These are phyloP conservation scores for Thalia dealbata DNA, from an alignment of 176 grass and related monocot genomes.

Conservation along the genomic window DNA sequence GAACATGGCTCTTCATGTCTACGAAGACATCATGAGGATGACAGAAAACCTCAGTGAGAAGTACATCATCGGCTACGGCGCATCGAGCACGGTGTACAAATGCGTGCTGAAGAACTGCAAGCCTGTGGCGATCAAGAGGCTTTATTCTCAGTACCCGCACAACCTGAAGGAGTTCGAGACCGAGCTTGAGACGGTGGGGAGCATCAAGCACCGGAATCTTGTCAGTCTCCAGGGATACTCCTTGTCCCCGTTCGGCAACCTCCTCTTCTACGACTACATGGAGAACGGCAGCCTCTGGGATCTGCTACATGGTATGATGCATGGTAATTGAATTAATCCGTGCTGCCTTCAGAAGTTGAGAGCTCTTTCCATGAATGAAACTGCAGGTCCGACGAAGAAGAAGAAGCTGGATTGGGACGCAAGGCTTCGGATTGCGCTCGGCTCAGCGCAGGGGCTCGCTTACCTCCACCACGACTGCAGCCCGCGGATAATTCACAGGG, in stretches of 20 bases:
- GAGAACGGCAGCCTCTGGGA: conserved; percentile 97
- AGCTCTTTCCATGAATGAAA: no score
- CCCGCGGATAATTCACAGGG: conserved; percentile 75
- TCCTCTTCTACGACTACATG: conserved; percentile 93
- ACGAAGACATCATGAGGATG: conserved; percentile 94
- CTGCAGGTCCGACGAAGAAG: conserved; percentile 61
- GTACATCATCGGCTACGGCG: conserved; percentile 86
- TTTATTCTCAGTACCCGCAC: conserved; percentile 68
- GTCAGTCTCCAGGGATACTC: conserved; percentile 87
- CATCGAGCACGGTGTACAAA: conserved; percentile 88
- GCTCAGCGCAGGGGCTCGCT: conserved; percentile 71
- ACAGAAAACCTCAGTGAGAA: conserved; percentile 91
- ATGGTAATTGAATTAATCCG: no score
- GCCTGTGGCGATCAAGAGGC: conserved; percentile 70
- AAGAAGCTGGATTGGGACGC: conserved; percentile 63
- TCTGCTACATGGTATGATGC: conserved; percentile 68
- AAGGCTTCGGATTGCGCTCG: conserved; percentile 65
- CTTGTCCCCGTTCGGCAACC: conserved; percentile 71
- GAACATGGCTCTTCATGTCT: conserved; percentile 93
- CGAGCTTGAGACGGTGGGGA: conserved; percentile 74
- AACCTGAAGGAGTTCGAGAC: conserved; percentile 87
- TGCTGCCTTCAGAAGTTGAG: no score
- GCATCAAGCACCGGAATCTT: conserved; percentile 87
- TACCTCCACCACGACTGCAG: conserved; percentile 91
- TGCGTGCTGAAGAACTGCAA: conserved; percentile 83